Evolutionary conservation across 805 yeast genomes (phyloP).

Genomic region (Starmerella stellata): DNA sequence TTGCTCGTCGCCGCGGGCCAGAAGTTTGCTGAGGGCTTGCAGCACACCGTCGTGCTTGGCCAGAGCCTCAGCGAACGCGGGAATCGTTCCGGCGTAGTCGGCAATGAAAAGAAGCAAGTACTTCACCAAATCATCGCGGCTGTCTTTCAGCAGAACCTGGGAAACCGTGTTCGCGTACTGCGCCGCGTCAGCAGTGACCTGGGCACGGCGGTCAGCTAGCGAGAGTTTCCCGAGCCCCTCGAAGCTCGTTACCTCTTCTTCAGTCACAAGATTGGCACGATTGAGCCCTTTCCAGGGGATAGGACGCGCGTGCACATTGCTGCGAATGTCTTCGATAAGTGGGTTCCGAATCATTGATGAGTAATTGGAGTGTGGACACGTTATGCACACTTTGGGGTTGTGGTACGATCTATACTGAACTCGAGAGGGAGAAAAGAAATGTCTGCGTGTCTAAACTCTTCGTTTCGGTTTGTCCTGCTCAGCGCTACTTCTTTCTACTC

Average conservation of each 20-base stretch:
- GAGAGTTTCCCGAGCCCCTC: conserved; percentile 35
- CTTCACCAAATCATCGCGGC: conserved; percentile 48
- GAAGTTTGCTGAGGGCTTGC: conserved; percentile 28
- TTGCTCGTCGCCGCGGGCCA: conserved; percentile 37
- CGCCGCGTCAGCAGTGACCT: conserved; percentile 27
- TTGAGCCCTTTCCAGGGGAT: conserved; percentile 87
- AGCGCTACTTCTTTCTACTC: too few relatives aligned
- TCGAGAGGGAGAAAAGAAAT: too few relatives aligned
- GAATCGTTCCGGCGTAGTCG: conserved; percentile 29
- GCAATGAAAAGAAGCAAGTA: conserved; percentile 43
- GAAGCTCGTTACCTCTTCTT: conserved; percentile 47
- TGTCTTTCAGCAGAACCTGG: conserved; percentile 34
- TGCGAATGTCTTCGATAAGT: conserved; percentile 25
- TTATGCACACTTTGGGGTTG: too few relatives aligned
- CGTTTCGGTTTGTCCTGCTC: too few relatives aligned
- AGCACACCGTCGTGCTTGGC: conserved; percentile 30
- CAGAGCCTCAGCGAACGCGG: conserved; percentile 24
- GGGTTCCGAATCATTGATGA: conserved; percentile 13
- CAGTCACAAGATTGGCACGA: conserved; percentile 48
- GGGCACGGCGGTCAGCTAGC: conserved; percentile 20
- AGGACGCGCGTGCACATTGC: conserved; percentile 56
- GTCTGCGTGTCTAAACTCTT: too few relatives aligned
- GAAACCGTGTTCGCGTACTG: conserved; percentile 38
- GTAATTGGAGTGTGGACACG: too few relatives aligned
- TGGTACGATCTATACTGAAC: too few relatives aligned